Percentiles rank a stretch among this genome's conserved stretches.
Conservation (phyloP, 2,329 filamentous ascomycete genomes). For the Aspergillus calidoustus region DNA sequence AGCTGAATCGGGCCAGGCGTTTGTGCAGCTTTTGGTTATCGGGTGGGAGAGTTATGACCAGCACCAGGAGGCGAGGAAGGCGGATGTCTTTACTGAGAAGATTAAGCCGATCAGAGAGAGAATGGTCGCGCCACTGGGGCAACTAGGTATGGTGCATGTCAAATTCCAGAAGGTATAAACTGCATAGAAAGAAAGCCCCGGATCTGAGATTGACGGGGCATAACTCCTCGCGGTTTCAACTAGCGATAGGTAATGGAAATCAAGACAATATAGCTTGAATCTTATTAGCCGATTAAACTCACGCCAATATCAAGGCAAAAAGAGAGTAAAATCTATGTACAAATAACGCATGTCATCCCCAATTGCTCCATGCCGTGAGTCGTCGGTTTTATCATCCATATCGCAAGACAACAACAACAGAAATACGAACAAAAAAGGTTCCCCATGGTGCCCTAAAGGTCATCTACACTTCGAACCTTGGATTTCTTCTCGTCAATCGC, state of each 20-base stretch:
- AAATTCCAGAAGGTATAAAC: conserved; percentile 13
- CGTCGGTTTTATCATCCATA: conserved; percentile 14
- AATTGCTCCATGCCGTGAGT: conserved; percentile 16
- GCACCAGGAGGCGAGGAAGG: conserved; percentile 54
- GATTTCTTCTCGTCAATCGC: conserved; percentile 40
- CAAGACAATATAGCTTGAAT: not conserved
- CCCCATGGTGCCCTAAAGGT: conserved; percentile 27
- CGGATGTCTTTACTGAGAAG: conserved; percentile 49
- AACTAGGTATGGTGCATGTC: conserved; percentile 46
- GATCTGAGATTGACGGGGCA: not conserved
- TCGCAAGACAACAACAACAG: conserved; percentile 6
- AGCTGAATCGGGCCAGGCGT: conserved; percentile 48
- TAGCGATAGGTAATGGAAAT: not conserved
- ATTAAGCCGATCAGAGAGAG: conserved; percentile 50
- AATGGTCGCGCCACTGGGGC: conserved; percentile 41
- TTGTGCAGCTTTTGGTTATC: conserved; percentile 49
- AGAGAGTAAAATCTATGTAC: conserved; percentile 20
- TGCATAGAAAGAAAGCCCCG: not conserved
- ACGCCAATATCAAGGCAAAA: conserved; percentile 16
- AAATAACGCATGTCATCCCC: conserved; percentile 13
- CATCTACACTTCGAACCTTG: conserved; percentile 40
- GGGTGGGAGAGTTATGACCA: conserved; percentile 58
- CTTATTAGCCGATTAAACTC: conserved; percentile 12
- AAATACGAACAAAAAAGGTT: conserved; percentile 14
- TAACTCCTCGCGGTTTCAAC: not conserved